Evolutionary conservation across 1,284 basidiomycete species (phyloP).

Genomic region (Trichosporon coremiiforme): DNA sequence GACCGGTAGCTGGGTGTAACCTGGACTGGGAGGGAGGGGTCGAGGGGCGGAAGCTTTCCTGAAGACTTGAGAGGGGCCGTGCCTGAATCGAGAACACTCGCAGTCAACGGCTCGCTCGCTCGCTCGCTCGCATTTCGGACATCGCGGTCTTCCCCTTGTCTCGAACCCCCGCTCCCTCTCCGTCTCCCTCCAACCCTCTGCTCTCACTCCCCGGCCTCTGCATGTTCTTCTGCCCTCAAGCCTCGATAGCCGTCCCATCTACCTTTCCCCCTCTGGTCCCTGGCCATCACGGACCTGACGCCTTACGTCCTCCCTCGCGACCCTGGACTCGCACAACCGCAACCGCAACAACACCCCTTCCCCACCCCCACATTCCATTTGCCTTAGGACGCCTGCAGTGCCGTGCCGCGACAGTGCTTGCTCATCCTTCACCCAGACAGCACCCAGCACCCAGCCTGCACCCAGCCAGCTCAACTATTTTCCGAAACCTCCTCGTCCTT

Average conservation of each 20-base stretch:
- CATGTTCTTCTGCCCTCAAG: neutral
- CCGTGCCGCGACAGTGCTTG: too few species aligned
- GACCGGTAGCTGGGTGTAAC: neutral
- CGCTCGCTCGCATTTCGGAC: neutral
- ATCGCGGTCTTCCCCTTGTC: neutral
- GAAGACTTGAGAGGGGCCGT: neutral
- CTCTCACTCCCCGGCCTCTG: neutral
- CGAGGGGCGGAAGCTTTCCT: neutral
- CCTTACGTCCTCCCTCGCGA: constrained; percentile 5
- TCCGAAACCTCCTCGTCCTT: neutral
- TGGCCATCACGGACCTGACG: neutral
- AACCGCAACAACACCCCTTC: constrained; percentile 8
- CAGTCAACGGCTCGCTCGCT: neutral
- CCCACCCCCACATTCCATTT: constrained; percentile 12
- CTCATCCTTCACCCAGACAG: too few species aligned
- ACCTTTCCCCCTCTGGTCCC: neutral
- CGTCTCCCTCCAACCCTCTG: neutral
- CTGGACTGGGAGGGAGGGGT: too few species aligned
- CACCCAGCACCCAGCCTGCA: too few species aligned
- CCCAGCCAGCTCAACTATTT: constrained; percentile 4
- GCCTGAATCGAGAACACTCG: neutral
- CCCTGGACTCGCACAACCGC: neutral
- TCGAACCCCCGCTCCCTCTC: neutral
- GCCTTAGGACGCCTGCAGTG: neutral
- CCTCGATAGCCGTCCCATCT: neutral